Conservation (phyloP, 192 early-diverging fungal species). For the Backusella macrospora region DNA sequence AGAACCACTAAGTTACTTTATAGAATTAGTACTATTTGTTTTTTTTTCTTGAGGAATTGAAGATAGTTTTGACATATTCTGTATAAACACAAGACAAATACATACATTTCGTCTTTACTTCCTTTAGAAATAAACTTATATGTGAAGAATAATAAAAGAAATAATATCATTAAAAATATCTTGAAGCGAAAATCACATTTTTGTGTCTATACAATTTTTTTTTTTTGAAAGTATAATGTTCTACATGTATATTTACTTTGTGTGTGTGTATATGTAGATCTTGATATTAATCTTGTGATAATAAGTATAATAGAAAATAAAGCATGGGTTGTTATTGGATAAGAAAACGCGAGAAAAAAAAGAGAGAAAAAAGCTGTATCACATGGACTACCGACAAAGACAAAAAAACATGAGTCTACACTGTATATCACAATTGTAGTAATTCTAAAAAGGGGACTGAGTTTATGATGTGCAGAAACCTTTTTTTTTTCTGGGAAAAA, state of each 20-base stretch:
- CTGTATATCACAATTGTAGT: background rate
- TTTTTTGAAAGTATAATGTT: background rate
- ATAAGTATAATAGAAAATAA: background rate
- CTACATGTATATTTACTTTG: background rate
- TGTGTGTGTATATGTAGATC: background rate
- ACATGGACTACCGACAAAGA: background rate
- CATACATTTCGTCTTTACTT: background rate
- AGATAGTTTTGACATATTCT: background rate
- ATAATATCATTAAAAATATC: background rate
- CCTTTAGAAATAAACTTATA: too few relatives aligned
- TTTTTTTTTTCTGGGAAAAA: constrained; percentile 2
- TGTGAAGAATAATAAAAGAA: background rate
- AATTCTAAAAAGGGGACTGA: background rate
- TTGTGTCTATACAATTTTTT: background rate
- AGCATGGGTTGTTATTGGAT: background rate
- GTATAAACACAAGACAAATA: background rate
- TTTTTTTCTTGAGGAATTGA: background rate
- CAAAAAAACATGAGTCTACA: background rate
- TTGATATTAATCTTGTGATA: constrained; percentile 1
- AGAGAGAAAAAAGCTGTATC: background rate
- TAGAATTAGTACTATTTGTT: background rate
- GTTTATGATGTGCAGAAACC: background rate
- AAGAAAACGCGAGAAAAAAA: background rate
- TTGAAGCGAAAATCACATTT: constrained; percentile 1
- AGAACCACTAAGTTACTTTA: too few relatives aligned